Evolutionary conservation across 2,329 filamentous ascomycete genomes (phyloP).

Genomic region (Colletotrichum sp.): DNA sequence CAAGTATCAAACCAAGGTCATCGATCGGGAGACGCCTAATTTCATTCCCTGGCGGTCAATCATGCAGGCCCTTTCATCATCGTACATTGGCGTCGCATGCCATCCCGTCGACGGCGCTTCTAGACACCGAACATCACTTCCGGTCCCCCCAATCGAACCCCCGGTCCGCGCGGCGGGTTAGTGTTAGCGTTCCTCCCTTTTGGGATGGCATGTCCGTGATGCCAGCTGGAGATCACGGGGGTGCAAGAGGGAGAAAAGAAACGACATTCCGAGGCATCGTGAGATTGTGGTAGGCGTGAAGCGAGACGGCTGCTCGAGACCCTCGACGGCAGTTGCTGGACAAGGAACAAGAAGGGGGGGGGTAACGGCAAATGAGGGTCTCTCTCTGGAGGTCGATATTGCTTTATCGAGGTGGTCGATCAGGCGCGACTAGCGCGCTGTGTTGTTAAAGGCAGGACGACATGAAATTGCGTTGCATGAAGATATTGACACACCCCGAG

Average conservation of each 20-base stretch:
- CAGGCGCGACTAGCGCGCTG: background rate
- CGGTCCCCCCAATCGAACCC: background rate
- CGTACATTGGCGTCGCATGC: slow-evolving; percentile 11
- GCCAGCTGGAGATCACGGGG: background rate
- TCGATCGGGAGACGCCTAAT: background rate
- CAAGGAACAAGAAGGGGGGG: background rate
- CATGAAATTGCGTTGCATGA: background rate
- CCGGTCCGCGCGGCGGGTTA: background rate
- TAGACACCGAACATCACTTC: slow-evolving; percentile 5
- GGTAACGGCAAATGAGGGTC: background rate
- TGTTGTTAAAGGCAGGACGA: background rate
- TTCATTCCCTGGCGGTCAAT: background rate
- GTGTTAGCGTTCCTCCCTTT: slow-evolving; percentile 10
- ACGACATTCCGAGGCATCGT: background rate
- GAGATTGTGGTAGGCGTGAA: background rate
- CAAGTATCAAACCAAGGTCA: background rate
- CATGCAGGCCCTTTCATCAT: slow-evolving; percentile 6
- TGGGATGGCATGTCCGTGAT: slow-evolving; percentile 4
- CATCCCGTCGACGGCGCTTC: slow-evolving; percentile 7
- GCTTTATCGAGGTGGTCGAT: background rate
- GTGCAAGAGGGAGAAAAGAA: background rate
- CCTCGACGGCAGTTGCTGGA: background rate
- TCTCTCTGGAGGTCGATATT: background rate
- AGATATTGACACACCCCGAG: slow-evolving; percentile 5
- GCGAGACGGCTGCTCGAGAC: background rate